A percentile compares a stretch with the other conserved stretches of the same genome.
These are phyloP conservation scores for Sordariomycetes sp. DNA, from an alignment of 2,329 filamentous ascomycete species.

Conservation along the genomic window DNA sequence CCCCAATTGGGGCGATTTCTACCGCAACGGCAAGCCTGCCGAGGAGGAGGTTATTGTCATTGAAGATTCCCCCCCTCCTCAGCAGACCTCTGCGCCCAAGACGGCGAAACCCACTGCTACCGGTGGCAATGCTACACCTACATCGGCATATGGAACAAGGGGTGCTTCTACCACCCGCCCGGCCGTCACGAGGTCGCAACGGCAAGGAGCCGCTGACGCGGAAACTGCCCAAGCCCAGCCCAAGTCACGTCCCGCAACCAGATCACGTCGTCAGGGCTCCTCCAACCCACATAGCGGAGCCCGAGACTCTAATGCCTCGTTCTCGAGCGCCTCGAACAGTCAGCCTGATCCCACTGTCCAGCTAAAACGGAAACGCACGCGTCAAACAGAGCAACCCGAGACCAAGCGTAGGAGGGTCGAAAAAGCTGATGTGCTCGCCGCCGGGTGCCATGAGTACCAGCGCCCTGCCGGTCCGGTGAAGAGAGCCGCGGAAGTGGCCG, in stretches of 20 bases:
- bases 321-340: slow-evolving; percentile 58
- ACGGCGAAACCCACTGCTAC: too few relatives aligned
- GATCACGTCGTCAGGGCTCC: too few relatives aligned
- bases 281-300: too few relatives aligned
- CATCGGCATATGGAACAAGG: too few relatives aligned
- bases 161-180: too few relatives aligned
- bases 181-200: too few relatives aligned
- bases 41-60: slow-evolving; percentile 82
- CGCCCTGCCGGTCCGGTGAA: slow-evolving; percentile 82
- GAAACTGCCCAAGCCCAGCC: slow-evolving; percentile 36
- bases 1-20: slow-evolving; percentile 73
- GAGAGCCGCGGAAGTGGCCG: slow-evolving; percentile 73
- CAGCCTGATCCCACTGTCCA: slow-evolving; percentile 57
- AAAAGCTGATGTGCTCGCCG: slow-evolving; percentile 62
- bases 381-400: slow-evolving; percentile 74
- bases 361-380: slow-evolving; percentile 82
- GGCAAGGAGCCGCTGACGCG: too few relatives aligned
- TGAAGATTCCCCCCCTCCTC: slow-evolving; percentile 63
- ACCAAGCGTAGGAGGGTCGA: slow-evolving; percentile 68
- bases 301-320: slow-evolving; percentile 79
- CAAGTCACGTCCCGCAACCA: slow-evolving; percentile 65
- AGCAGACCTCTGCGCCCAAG: too few relatives aligned
- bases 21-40: slow-evolving; percentile 76
- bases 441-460: slow-evolving; percentile 70
- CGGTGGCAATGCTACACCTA: too few relatives aligned